phyloP scores from a whole-genome alignment of 2,329 filamentous ascomycete species.

The Alternaria ventricosa region DNA sequence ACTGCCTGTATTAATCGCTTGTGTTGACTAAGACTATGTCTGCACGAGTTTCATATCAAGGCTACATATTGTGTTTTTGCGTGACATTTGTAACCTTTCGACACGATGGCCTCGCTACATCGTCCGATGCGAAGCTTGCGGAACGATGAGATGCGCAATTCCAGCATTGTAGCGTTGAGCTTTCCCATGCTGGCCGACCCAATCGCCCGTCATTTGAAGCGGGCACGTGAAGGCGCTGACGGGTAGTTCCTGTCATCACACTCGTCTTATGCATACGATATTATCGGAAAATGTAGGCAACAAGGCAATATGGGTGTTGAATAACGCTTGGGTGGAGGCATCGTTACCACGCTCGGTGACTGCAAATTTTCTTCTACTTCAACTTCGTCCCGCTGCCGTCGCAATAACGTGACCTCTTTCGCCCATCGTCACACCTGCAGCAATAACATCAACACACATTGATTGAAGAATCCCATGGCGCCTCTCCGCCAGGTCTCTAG shows the following conservation, averaged over 20 bases:
- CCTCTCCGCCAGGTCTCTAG: constrained; percentile 21
- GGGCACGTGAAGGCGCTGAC: not conserved
- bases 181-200: not conserved
- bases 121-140: not conserved
- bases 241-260: not conserved
- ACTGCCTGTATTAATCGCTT: constrained; percentile 62
- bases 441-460: not conserved
- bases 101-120: not conserved
- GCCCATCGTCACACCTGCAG: not conserved
- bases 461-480: constrained; percentile 20
- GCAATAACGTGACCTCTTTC: not conserved
- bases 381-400: not conserved
- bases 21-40: constrained; percentile 50
- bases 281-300: not conserved
- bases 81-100: not conserved
- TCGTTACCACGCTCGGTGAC: not conserved
- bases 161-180: not conserved
- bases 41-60: constrained; percentile 62
- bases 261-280: not conserved
- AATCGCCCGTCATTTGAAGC: not conserved
- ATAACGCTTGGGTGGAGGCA: not conserved
- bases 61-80: constrained; percentile 47
- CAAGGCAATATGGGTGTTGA: not conserved
- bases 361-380: not conserved
- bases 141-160: not conserved